phyloP scores from a whole-genome alignment of 179 eudicot species.

The Corrigiola litoralis region DNA sequence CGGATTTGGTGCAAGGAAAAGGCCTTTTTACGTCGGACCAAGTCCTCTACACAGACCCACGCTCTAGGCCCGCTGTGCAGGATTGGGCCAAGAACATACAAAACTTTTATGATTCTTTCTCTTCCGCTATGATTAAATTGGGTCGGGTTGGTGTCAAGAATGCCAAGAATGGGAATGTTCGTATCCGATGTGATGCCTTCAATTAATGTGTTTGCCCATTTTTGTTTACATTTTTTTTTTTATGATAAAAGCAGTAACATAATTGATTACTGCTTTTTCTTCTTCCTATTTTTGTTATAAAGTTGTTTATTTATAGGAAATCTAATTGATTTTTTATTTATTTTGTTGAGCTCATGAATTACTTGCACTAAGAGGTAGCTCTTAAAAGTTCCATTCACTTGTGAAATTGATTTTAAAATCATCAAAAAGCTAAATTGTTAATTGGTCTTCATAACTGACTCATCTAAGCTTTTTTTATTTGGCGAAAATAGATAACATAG shows the following conservation, averaged over 20 bases:
- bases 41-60: conserved; percentile 54
- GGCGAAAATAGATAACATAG: too few species aligned
- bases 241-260: not conserved
- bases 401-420: too few species aligned
- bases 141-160: conserved; percentile 91
- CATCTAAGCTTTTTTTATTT: too few species aligned
- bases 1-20: conserved; percentile 53
- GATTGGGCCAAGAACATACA: conserved; percentile 45
- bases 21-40: conserved; percentile 87
- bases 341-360: too few species aligned
- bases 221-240: not conserved
- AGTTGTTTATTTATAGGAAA: too few species aligned
- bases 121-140: conserved; percentile 58
- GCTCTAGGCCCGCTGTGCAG: conserved; percentile 49
- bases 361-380: too few species aligned
- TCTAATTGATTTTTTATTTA: too few species aligned
- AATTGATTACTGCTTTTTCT: too few species aligned
- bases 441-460: too few species aligned
- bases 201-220: conserved; percentile 23
- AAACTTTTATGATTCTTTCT: conserved; percentile 45
- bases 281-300: too few species aligned
- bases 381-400: too few species aligned
- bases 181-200: conserved; percentile 54
- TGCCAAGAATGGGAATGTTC: conserved; percentile 57
- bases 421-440: too few species aligned